Conservation (phyloP, 345 rosid species). For the Hirschfeldia incana region DNA sequence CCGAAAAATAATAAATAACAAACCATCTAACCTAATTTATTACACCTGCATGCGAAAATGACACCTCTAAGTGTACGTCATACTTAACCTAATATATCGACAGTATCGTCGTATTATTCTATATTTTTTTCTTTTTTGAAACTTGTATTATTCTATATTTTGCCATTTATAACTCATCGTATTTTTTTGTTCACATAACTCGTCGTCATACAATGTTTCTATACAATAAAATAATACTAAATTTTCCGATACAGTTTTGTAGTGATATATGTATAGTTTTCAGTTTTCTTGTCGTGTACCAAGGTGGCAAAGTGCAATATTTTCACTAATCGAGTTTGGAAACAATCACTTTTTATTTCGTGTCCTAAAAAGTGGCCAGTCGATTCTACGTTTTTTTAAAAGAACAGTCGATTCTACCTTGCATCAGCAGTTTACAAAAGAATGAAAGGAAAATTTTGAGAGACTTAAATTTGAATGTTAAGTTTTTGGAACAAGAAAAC, state of each 20-base stretch:
- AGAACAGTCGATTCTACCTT: not conserved
- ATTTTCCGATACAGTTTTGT: not conserved
- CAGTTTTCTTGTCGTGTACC: not conserved
- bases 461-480: not conserved
- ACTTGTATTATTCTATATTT: not conserved
- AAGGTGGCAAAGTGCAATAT: not conserved
- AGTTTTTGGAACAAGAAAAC: not conserved
- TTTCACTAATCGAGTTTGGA: not conserved
- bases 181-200: not conserved
- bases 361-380: constrained; percentile 6
- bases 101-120: too few species aligned
- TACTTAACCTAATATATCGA: not conserved
- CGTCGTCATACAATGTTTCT: not conserved
- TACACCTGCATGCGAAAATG: constrained; percentile 24
- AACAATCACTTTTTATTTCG: not conserved
- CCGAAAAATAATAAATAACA: not conserved
- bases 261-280: not conserved
- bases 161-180: not conserved
- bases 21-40: constrained; percentile 26
- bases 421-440: not conserved
- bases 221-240: not conserved
- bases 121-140: too few species aligned
- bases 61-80: constrained; percentile 20
- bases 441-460: not conserved
- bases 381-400: not conserved